phyloP scores from a whole-genome alignment of 495 filamentous ascomycete genomes.

The Aspergillus panamensis region DNA sequence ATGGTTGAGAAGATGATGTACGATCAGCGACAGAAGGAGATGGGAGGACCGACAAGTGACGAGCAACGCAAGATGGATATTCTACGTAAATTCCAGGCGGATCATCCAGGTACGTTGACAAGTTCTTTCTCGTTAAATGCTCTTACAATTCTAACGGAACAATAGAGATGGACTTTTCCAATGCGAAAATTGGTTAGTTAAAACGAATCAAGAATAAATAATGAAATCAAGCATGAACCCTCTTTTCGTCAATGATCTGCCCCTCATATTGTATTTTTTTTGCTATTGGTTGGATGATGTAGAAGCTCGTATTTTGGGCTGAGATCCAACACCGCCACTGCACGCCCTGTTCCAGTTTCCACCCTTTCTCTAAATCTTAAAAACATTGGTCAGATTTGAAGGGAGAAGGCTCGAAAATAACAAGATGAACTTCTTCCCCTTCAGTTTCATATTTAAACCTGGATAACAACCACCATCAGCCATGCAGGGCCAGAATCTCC shows the following conservation, averaged over 20 bases:
- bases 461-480: constrained; percentile 14
- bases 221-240: constrained; percentile 6
- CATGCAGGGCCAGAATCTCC: constrained; percentile 30
- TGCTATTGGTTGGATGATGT: background rate
- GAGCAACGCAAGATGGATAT: constrained; percentile 92
- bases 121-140: no score
- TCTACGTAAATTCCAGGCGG: constrained; percentile 82
- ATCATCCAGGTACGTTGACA: constrained; percentile 75
- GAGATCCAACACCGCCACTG: background rate
- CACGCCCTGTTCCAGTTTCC: background rate
- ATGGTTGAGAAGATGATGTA: constrained; percentile 99
- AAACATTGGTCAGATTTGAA: background rate
- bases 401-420: background rate
- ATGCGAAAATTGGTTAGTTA: constrained; percentile 40
- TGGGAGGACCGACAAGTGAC: constrained; percentile 80
- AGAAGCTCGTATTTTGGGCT: background rate
- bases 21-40: constrained; percentile 96
- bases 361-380: background rate
- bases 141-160: constrained; percentile 9
- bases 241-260: background rate
- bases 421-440: background rate
- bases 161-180: constrained; percentile 50
- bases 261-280: background rate
- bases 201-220: constrained; percentile 28
- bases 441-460: background rate